Evolutionary conservation across 768 basidiomycete species (phyloP).

Genomic region (Russula abietina): DNA sequence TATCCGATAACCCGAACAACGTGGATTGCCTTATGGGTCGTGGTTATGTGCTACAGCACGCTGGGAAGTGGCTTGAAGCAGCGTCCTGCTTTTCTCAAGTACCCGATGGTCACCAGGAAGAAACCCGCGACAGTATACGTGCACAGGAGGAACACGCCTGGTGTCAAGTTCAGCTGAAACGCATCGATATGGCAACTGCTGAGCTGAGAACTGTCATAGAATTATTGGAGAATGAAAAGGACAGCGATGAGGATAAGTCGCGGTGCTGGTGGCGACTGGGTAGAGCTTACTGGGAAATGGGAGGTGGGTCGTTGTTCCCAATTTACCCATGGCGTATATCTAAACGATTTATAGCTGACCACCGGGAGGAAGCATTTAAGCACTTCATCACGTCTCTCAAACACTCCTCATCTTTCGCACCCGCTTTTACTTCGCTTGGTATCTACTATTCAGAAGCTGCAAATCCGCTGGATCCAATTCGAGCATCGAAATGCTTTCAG

Average conservation of each 20-base stretch:
- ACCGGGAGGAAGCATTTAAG: constrained; percentile 63
- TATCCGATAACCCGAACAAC: constrained; percentile 57
- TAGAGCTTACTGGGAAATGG: constrained; percentile 62
- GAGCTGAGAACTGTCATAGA: constrained; percentile 46
- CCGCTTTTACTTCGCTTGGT: constrained; percentile 91
- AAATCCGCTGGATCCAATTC: constrained; percentile 68
- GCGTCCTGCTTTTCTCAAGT: constrained; percentile 56
- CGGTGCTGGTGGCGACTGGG: constrained; percentile 85
- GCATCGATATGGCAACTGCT: constrained; percentile 41
- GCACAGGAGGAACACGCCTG: constrained; percentile 81
- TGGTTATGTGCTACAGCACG: constrained; percentile 64
- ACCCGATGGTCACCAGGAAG: constrained; percentile 40
- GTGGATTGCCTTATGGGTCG: constrained; percentile 63
- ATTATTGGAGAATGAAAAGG: constrained; percentile 41
- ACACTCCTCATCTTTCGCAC: constrained; percentile 67
- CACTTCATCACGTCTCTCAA: constrained; percentile 78
- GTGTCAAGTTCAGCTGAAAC: constrained; percentile 59
- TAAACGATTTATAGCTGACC: constrained; percentile 34
- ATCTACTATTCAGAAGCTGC: constrained; percentile 74
- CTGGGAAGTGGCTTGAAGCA: constrained; percentile 64
- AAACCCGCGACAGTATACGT: constrained; percentile 46
- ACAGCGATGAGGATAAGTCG: constrained; percentile 55
- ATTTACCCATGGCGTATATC: neutral
- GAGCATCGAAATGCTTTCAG: constrained; percentile 94
- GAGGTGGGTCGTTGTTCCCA: constrained; percentile 42